Evolutionary conservation across 257 asterid genomes (phyloP).

Genomic region (Echium plantagineum): DNA sequence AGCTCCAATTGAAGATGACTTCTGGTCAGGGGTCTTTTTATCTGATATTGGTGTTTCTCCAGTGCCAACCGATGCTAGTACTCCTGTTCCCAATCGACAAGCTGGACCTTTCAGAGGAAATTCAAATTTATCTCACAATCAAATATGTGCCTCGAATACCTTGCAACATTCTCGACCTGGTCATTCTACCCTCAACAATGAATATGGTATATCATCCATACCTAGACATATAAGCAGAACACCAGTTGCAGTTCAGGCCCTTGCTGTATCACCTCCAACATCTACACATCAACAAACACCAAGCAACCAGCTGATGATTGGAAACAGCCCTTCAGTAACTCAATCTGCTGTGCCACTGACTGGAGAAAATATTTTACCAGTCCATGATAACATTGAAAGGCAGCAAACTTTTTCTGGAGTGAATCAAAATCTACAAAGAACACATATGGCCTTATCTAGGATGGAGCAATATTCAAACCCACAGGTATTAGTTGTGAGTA

Average conservation of each 20-base stretch:
- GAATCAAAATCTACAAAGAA: slow-evolving; percentile 20
- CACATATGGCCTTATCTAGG: slow-evolving; percentile 24
- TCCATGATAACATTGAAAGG: slow-evolving; percentile 12
- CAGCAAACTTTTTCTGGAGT: slow-evolving; percentile 14
- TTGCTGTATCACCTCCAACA: slow-evolving; percentile 40
- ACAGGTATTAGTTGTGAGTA: slow-evolving; percentile 22
- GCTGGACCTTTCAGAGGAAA: slow-evolving; percentile 17
- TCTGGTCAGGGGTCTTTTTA: slow-evolving; percentile 42
- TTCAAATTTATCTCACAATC: slow-evolving; percentile 23
- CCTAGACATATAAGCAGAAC: slow-evolving; percentile 37
- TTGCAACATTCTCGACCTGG: slow-evolving; percentile 34
- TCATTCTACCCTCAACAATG: slow-evolving; percentile 23
- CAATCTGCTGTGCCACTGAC: slow-evolving; percentile 21
- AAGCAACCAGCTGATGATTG: slow-evolving; percentile 13
- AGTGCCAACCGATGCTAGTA: slow-evolving; percentile 13
- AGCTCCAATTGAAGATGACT: slow-evolving; percentile 22
- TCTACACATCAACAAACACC: slow-evolving; percentile 25
- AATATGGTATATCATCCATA: slow-evolving; percentile 35
- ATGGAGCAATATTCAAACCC: slow-evolving; percentile 19
- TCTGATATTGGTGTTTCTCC: slow-evolving; percentile 17
- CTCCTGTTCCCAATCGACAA: slow-evolving; percentile 18
- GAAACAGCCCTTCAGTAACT: slow-evolving; percentile 24
- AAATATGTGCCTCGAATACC: slow-evolving; percentile 21
- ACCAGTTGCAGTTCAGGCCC: slow-evolving; percentile 51
- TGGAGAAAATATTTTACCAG: slow-evolving; percentile 7